Base-by-base conservation (phyloP, 177 flowering plant genomes). In the Vitis hybrid region DNA sequence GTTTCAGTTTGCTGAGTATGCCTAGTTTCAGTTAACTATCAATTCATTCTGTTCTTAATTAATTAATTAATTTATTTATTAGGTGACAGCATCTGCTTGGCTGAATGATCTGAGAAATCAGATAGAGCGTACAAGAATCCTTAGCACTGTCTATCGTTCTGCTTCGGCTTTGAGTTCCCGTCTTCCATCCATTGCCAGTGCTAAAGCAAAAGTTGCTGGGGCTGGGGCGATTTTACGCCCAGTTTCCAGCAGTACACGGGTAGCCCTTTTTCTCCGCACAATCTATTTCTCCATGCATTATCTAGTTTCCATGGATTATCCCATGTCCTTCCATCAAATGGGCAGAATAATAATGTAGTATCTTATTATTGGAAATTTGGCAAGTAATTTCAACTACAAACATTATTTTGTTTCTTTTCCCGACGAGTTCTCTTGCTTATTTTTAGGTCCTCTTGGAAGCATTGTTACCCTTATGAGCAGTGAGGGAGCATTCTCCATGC, bases 61-160 rank as follows among this genome's bases (percentile, higher is more conserved):
- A 5, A 33, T 33, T 33, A 6, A 4, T 33, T 33, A 0, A 33
- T 22, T 22, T 22, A 33, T 33, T 33, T 33, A 5, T 69, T 78
- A 96, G 99, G 99, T 96, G 65, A 94, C 97, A 18, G 94, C 99
- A 64, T 96, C 99, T 69, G 97, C 97, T n/a, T 96, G 99, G 99
- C 76, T 96, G 65, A 96, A 92, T 83, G 99, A 96, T 78, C 75
- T 96, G 74, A 84, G 95, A 72, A 85, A 88, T 80, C 98, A 92
- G 80, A 96, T 96, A 72, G 97, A 96, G 78, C 95, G 78, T 3
- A 96, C 98, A 14, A 84, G 99, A 79, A 90, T 94, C 26, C 86
- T 94, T 63, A 89, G 99, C 73, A 90, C 99, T 15, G 98, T 96
- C 2, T 96, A 94, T 77, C 97, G 97, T 29, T 96, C 99, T 77